Evolutionary conservation across 2,329 filamentous ascomycete genomes (phyloP), one percentile per base, ranked within the genome.

Genomic region (Calonectria henricotiae): DNA sequence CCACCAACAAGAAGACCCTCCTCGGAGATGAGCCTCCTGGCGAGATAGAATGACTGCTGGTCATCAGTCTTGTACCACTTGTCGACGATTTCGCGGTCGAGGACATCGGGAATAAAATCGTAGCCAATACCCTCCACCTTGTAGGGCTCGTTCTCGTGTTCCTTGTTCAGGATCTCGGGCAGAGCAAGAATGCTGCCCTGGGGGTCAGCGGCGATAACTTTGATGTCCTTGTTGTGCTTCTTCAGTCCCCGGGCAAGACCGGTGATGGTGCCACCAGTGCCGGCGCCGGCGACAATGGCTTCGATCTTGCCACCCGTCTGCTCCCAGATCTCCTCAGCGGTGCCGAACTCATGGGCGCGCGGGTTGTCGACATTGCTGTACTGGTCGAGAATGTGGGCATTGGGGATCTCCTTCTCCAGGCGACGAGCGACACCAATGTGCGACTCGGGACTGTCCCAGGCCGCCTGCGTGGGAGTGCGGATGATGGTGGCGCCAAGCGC

Each of bases 121-220:
- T 99, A 99, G 23, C 96, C 96, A 78, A 99, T 99, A 49, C 96
- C 96, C 85, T 99, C 96, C 0, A 99, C 96, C 86, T 99, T 98
- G 87, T 99, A 99, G 1, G 92, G 87, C 82, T 94, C 91, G 79
- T 98, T 96, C 71, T 89, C 89, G 80, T 92, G 90, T 73, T 94
- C 92, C 58, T 94, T 87, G 82, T 99, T 99, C 75, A 99, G 85
- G 6, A 83, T 78, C 75, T 93, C 90, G 2, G 96, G 96, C 37
- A 97, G 79, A 11, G 96, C 96, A 60, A 99, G 88, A 75, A 98
- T 95, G 69, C 94, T 98, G 63, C 96, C 96, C 61, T 95, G 90
- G 0, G 96, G 96, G 82, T 99, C 96, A 5, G 96, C 96, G 3
- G 94, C 95, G 65, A 99, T 90, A 71, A 98, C 90, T 85, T 96